Base-by-base conservation (phyloP, 208 protist genomes). In the Wallacemonas sp. region DNA sequence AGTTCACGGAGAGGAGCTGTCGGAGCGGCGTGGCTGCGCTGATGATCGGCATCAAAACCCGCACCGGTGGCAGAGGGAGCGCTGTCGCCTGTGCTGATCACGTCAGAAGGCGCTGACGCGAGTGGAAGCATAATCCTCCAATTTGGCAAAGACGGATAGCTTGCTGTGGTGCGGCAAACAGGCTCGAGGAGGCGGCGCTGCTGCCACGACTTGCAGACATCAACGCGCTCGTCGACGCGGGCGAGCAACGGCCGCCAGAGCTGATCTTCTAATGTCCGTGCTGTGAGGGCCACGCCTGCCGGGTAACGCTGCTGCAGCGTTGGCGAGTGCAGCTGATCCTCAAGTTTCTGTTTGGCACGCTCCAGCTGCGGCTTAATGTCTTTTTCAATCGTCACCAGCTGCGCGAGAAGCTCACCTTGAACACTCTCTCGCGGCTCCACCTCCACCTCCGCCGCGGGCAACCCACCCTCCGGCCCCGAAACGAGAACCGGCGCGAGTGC, bases 1-100 rank as follows among this genome's bases (percentile, higher is more conserved):
- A 95, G 66, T 12, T 79, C 68, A 1, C 89, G 80, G 47, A 95
- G 77, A 12, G 80, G 53, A 24, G 66, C 63, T 27, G 71, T 86
- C 17, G 82, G 83, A 1, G 83, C 70, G 54, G 68, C 63, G 33
- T 86, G 75, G 17, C 73, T 71, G 6, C 8, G 0, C 17, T 68
- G 63, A 46, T 68, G 60, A 44, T 82, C 78, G n/a, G n/a, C n/a
- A n/a, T n/a, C n/a, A n/a, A n/a, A n/a, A n/a, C n/a, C n/a, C n/a
- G n/a, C n/a, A n/a, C n/a, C n/a, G n/a, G n/a, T n/a, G n/a, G n/a
- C n/a, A n/a, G n/a, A n/a, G n/a, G n/a, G n/a, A n/a, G n/a, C 15
- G 44, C 36, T 8, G 56, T 60, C 14, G 65, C 39, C 19, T 59
- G 1, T 38, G 58, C 31, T 15, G n/a, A 38, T 22, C 22, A 14